phyloP scores from a whole-genome alignment of 306 rosid genomes.

The Herpetospermum pedunculosum region DNA sequence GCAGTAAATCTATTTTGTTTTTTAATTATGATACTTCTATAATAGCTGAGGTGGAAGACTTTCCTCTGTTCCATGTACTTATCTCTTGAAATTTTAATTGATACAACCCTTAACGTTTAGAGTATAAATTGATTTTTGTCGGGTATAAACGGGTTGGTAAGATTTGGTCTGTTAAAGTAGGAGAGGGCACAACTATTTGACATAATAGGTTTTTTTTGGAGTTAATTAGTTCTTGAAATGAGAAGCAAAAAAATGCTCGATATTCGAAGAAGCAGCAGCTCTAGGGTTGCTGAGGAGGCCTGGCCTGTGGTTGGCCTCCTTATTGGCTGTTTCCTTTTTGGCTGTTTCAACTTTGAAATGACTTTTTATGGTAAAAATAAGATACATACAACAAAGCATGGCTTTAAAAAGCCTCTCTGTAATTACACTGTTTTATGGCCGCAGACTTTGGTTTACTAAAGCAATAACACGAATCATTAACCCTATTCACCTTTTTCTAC shows the following conservation, averaged over 20 bases:
- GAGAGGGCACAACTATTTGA: background rate
- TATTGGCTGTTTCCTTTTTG: background rate
- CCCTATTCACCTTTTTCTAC: slow-evolving; percentile 24
- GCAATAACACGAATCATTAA: slow-evolving; percentile 47
- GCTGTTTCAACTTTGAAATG: background rate
- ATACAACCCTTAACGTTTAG: too few species aligned
- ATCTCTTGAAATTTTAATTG: too few species aligned
- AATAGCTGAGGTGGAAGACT: too few species aligned
- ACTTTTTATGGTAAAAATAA: slow-evolving; percentile 1
- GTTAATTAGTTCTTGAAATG: background rate
- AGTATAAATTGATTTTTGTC: too few species aligned
- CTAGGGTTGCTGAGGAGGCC: background rate
- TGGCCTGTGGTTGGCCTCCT: background rate
- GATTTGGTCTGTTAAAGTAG: background rate
- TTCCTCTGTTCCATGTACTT: too few species aligned
- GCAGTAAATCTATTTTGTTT: too few species aligned
- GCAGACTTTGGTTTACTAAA: slow-evolving; percentile 33
- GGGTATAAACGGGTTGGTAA: background rate
- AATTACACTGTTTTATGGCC: slow-evolving; percentile 31
- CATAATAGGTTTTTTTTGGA: background rate
- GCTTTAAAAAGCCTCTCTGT: slow-evolving; percentile 17
- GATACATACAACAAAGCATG: slow-evolving; percentile 11
- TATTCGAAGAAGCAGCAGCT: background rate
- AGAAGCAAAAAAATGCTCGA: background rate
- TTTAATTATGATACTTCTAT: too few species aligned